Base-by-base conservation (phyloP, 371 early-diverging fungal genomes). In the Mortierella sp. region DNA sequence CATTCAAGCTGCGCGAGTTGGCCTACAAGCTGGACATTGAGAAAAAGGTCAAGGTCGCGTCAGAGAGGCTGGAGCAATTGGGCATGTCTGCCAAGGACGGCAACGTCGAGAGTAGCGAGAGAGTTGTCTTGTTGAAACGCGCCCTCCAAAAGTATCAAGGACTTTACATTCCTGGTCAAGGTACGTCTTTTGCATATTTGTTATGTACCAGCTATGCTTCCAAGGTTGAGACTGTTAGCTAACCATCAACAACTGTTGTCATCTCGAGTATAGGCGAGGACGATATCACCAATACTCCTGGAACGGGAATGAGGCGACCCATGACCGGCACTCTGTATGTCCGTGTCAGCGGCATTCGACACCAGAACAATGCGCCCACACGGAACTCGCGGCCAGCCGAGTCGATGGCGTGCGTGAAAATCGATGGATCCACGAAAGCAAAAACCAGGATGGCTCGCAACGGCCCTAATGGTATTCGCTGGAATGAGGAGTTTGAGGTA, bases 21-120 rank as follows among this genome's bases (percentile, higher is more conserved):
- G 91, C 94, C 44, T 93, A 93, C 87, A 97, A 97, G 87, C 90
- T 97, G 31, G 95, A 96, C 64, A 92, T 97, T 19, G 98, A 98
- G 89, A 94, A 93, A 75, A 95, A 96, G 79, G 92, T 97, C 26
- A 90, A 93, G 74, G 91, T 92, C 43, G 97, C 95, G 34, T 88
- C 90, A 34, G 89, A 83, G 69, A 89, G 89, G 10, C 87, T 91
- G 82, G 89, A 89, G 26, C 88, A 88, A 46, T 89, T 92, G 44
- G 92, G 91, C n/a, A 92, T 82, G 71, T 69, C 79, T 8, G 82
- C 81, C 59, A 86, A 86, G 51, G 86, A 81, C 34, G 79, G 77
- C 91, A 82, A 81, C 90, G 82, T 80, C 61, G 97, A 97, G 77
- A 93, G 93, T 76, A 88, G 88, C 69, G 95, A 95, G 77, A 96